These are phyloP conservation scores for Eragrostis curvula DNA, from an alignment of 176 grass and related monocot species.

Conservation along the genomic window DNA sequence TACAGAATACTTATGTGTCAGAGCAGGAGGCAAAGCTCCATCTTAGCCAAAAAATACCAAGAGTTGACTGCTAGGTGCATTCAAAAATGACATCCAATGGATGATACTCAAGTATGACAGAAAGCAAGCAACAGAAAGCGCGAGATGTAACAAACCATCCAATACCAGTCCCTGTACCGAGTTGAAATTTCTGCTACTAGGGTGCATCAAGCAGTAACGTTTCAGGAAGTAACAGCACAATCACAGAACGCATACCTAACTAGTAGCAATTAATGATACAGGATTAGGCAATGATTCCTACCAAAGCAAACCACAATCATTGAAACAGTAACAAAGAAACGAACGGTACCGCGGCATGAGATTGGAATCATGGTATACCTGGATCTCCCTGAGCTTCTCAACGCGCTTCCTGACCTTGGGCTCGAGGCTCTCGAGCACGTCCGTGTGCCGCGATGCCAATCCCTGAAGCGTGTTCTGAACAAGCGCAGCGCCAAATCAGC, in stretches of 20 bases:
- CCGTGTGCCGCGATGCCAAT: conserved; percentile 64
- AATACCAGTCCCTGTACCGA: not conserved
- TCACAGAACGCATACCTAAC: not conserved
- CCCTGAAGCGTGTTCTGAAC: conserved; percentile 74
- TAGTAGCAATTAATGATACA: conserved; percentile 8
- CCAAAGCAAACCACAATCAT: not conserved
- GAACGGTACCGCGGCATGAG: not conserved
- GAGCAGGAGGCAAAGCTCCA: not conserved
- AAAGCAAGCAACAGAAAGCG: not conserved
- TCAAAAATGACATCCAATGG: not conserved
- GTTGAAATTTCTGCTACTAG: not conserved
- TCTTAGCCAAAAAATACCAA: not conserved
- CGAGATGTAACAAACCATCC: not conserved
- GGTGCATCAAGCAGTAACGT: not conserved
- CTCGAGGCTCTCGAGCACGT: conserved; percentile 68
- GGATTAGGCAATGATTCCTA: not conserved
- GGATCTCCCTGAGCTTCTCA: conserved; percentile 73
- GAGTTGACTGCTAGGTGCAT: not conserved
- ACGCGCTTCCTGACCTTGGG: conserved; percentile 90
- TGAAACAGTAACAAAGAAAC: not conserved
- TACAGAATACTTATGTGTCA: not conserved
- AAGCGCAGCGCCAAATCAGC: conserved; percentile 24
- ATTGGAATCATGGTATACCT: conserved; percentile 49
- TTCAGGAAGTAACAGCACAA: not conserved
- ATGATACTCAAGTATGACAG: not conserved